Evolutionary conservation across 2,329 filamentous ascomycete species (phyloP), one percentile per base, ranked within the genome.

Genomic region (Kalmusia sp.): DNA sequence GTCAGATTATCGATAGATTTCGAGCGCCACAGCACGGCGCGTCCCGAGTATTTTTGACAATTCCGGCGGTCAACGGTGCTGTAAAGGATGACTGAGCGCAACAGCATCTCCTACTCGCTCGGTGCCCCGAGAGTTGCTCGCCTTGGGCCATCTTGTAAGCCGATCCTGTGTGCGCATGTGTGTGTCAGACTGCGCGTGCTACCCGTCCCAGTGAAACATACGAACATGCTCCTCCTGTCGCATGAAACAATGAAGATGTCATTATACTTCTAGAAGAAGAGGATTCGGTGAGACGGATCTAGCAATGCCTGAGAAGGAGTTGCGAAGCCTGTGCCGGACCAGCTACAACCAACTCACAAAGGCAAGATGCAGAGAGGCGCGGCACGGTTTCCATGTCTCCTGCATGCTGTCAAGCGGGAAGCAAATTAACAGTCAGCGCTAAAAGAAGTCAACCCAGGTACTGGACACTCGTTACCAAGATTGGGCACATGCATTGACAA

Each of bases 341-440:
- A 22, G 35, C 6, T 38, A 38, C 35, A 22, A 14, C 19, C 27
- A 28, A 28, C 6, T 12, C 27, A 28, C 12, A 28, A 28, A 7
- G 27, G 7, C 6, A 28, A 12, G 7, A 28, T 28, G 27, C 27
- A 28, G 27, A 6, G 27, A 6, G 27, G 6, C 27, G 27, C 12
- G 6, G 27, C 27, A 28, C 12, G 27, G 6, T 28, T 22, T 12
- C 6, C 11, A 25, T 8, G 11, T 25, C 22, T 12, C 22, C 24
- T 40, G 38, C 38, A 28, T 28, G 14, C 15, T 7, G 9, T 28
- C 22, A 9, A 25, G 22, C 38, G 38, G 38, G 38, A 40, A 41
- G 24, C 24, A 41, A 41, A 41, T 41, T 25, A 41, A 41, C 7
- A n/a, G 28, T 45, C 27, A 34, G 41, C 41, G 34, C 41, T 45